phyloP scores from a whole-genome alignment of 2,329 filamentous ascomycete genomes.

The Madurella fahalii region DNA sequence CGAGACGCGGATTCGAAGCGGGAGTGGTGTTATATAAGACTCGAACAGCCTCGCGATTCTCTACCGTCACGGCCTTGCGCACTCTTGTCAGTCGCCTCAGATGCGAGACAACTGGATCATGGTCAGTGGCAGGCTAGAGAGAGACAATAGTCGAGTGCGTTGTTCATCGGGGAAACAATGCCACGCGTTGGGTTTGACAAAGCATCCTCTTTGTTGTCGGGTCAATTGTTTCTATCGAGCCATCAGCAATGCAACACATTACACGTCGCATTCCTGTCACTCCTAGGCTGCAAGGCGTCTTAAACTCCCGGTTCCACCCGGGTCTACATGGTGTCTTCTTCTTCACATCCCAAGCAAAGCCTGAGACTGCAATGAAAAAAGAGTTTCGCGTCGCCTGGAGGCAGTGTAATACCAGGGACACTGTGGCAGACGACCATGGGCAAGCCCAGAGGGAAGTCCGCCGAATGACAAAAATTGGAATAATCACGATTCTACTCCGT shows the following conservation, averaged over 20 bases:
- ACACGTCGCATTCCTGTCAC: too few species aligned
- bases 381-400: slow-evolving; percentile 20
- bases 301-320: background rate
- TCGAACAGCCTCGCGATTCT: background rate
- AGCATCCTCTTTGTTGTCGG: too few species aligned
- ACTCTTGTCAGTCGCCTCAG: too few species aligned
- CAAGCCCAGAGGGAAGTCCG: slow-evolving; percentile 21
- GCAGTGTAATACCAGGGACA: slow-evolving; percentile 24
- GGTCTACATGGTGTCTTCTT: slow-evolving; percentile 4
- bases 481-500: slow-evolving; percentile 26
- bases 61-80: background rate
- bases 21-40: background rate
- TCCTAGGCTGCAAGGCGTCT: too few species aligned
- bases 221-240: too few species aligned
- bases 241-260: too few species aligned
- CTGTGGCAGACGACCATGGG: slow-evolving; percentile 17
- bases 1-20: too few species aligned
- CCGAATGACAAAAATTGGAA: slow-evolving; percentile 23
- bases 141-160: too few species aligned
- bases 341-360: slow-evolving; percentile 18
- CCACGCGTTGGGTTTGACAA: too few species aligned
- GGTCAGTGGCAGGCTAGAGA: too few species aligned
- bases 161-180: too few species aligned
- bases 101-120: too few species aligned
- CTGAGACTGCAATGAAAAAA: slow-evolving; percentile 23